Conservation (phyloP, 176 grass and related monocot species). For the Canna indica region DNA sequence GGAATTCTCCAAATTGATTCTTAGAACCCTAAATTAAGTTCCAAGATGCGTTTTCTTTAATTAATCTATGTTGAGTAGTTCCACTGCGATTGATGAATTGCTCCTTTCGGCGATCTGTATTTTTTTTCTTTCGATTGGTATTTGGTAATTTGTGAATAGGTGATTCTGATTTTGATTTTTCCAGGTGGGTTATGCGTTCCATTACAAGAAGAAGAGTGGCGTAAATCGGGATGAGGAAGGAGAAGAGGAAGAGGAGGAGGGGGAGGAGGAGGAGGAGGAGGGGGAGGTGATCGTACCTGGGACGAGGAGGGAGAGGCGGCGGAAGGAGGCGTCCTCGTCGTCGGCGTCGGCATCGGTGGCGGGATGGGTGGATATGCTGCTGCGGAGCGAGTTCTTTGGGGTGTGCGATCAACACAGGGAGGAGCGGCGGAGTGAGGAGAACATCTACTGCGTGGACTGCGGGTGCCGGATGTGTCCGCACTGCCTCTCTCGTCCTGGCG, state of each 20-base stretch:
- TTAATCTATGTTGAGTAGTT: neutral
- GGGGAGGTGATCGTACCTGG: constrained; percentile 17
- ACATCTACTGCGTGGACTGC: constrained; percentile 30
- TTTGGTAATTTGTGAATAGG: neutral
- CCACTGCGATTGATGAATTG: neutral
- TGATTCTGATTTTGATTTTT: neutral
- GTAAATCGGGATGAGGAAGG: neutral
- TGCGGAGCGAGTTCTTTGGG: constrained; percentile 18
- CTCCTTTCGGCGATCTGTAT: neutral
- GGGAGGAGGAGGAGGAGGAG: constrained; percentile 21
- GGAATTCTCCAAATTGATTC: neutral
- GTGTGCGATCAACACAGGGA: constrained; percentile 17
- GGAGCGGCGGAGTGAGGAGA: constrained; percentile 10
- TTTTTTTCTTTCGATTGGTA: neutral
- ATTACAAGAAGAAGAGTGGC: neutral
- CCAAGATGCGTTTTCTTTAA: neutral
- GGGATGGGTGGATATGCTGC: constrained; percentile 7
- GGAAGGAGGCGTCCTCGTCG: constrained; percentile 1
- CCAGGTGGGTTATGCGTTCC: constrained; percentile 1
- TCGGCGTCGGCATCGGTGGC: neutral
- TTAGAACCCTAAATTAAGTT: neutral
- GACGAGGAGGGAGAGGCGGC: neutral
- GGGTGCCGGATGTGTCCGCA: constrained; percentile 19
- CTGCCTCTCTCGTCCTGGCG: constrained; percentile 16
- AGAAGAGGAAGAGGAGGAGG: neutral